Evolutionary conservation across 2,329 filamentous ascomycete species (phyloP), one percentile per base, ranked within the genome.

Genomic region (Sodiomyces alkalinus): DNA sequence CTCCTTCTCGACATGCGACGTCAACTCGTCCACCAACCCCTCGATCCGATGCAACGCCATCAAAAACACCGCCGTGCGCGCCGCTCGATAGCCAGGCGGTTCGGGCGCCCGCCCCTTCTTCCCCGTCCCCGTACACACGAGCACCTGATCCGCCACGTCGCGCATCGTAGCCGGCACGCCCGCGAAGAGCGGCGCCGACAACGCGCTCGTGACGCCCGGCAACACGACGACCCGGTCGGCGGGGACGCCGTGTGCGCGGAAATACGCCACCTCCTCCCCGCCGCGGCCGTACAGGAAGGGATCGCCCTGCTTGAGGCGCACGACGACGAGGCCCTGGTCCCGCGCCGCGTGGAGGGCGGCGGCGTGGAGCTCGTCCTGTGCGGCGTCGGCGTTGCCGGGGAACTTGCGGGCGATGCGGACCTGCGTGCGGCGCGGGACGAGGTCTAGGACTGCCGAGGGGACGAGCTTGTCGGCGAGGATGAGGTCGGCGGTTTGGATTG

Each of bases 351-450:
- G 68, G 3, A 93, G 61, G 0, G 83, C 90, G 41, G 82, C 66
- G 29, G 74, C 65, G 3, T 92, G 68, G 4, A 98, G 72, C 52
- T 98, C 90, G 45, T 86, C 74, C 49, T 98, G 90, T 0, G 90
- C 90, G 24, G 74, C 73, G 42, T 98, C 90, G 22, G 90, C 90
- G 52, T 98, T 96, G 14, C 90, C 90, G 1, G 90, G 90, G 53
- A 98, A 98, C 51, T 98, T 98, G 45, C 86, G 79, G 4, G 90
- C 87, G 42, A 98, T 98, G 43, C 82, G 74, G 9, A 96, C 77
- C 7, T 79, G 76, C 7, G 86, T 92, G 30, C 87, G 73, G 19
- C 90, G 81, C 2, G 90, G 90, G 31, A 96, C 80, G 11, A 98
- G 70, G 38, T 87, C 81, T 7, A 98, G 64, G 3, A 98, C 82